Percentiles rank a stretch among this genome's conserved stretches.
Conservation (phyloP, 2,329 filamentous ascomycete genomes). For the Cyphellophora europaea region DNA sequence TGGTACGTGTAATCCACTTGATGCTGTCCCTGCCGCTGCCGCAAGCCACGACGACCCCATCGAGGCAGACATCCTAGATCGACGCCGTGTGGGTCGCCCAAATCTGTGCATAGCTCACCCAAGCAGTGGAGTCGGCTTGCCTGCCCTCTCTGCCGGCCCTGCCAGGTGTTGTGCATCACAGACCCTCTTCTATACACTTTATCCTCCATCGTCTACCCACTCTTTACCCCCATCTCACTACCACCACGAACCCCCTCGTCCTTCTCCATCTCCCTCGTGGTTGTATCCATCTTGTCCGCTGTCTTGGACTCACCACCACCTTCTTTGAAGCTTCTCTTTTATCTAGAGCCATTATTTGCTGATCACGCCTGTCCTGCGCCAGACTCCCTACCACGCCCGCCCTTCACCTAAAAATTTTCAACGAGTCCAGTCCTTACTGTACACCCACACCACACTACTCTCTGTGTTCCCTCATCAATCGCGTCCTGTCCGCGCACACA, state of each 20-base stretch:
- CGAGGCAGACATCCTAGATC: not conserved
- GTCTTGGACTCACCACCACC: no score
- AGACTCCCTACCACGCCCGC: no score
- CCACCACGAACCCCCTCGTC: conserved; percentile 1
- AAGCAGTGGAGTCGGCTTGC: not conserved
- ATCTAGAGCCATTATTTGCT: no score
- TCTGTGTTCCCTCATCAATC: no score
- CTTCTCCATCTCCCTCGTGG: not conserved
- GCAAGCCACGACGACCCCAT: conserved; percentile 1
- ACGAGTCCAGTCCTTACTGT: not conserved
- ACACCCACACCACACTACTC: not conserved
- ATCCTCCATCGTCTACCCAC: conserved; percentile 1
- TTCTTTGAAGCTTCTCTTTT: no score
- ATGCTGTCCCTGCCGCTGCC: not conserved
- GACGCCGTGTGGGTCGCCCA: not conserved
- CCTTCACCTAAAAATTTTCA: not conserved
- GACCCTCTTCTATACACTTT: conserved; percentile 1
- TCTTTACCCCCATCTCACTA: not conserved
- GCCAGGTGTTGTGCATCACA: not conserved
- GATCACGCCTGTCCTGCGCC: no score
- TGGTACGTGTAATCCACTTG: no score
- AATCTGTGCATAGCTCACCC: not conserved
- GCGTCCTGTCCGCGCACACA: no score
- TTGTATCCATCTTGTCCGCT: conserved; percentile 1
- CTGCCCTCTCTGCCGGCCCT: not conserved